Evolutionary conservation across 2,329 filamentous ascomycete genomes (phyloP).

Genomic region (Aspergillus sp.): DNA sequence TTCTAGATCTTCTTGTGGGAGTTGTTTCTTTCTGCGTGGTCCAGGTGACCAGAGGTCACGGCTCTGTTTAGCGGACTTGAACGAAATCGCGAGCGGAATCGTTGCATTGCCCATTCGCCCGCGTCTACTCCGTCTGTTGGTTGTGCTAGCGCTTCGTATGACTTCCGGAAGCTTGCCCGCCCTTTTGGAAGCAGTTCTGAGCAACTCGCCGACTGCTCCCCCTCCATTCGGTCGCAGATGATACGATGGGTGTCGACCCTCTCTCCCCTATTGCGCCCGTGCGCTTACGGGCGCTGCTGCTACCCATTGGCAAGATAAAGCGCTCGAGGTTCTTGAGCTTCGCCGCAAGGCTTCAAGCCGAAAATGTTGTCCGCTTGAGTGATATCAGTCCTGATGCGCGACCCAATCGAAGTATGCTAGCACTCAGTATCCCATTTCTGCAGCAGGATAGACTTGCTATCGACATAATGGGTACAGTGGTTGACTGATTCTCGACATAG

Average conservation of each 20-base stretch:
- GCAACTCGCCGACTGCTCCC: constrained; percentile 35
- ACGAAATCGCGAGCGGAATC: neutral
- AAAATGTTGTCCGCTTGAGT: constrained; percentile 79
- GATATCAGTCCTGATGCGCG: constrained; percentile 84
- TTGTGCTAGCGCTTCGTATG: constrained; percentile 22
- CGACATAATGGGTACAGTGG: neutral
- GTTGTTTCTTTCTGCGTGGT: neutral
- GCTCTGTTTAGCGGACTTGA: neutral
- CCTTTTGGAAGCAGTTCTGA: constrained; percentile 38
- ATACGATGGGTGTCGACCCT: constrained; percentile 82
- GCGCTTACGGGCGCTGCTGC: constrained; percentile 81
- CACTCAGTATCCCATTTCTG: neutral
- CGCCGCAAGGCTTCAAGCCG: constrained; percentile 72
- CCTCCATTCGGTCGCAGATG: constrained; percentile 43
- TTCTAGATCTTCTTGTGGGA: neutral
- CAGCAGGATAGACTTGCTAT: neutral
- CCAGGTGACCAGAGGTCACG: neutral
- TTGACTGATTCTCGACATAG: constrained; percentile 51
- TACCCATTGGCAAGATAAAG: constrained; percentile 85
- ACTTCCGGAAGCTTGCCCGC: constrained; percentile 23
- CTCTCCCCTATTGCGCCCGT: constrained; percentile 89
- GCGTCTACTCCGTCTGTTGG: neutral
- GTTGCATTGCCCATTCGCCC: neutral
- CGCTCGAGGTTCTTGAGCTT: constrained; percentile 78
- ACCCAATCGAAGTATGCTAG: constrained; percentile 75